Percentiles rank a stretch among this genome's conserved stretches.
Conservation (phyloP, 441 rosid species). For the Mallotus repandus region DNA sequence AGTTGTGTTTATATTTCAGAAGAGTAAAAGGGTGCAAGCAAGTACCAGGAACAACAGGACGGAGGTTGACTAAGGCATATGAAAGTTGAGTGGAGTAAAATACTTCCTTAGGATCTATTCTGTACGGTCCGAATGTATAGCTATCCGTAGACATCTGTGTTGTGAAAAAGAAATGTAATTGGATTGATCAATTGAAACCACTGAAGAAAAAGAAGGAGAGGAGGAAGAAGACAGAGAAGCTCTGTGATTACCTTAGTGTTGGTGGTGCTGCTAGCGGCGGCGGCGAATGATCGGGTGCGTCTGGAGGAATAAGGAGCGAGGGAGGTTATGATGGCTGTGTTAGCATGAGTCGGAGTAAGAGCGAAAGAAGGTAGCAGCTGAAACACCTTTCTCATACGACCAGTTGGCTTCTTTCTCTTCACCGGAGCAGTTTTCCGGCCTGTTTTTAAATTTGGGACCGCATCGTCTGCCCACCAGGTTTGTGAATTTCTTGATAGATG, state of each 20-base stretch:
- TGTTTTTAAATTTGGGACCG: too few species aligned
- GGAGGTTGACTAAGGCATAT: conserved; percentile 72
- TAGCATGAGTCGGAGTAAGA: background rate
- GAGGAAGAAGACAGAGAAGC: background rate
- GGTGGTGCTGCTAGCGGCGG: background rate
- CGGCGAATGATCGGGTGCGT: background rate
- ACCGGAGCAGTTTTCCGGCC: too few species aligned
- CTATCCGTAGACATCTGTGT: conserved; percentile 39
- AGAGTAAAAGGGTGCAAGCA: background rate
- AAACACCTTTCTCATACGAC: conserved; percentile 7
- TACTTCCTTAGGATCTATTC: conserved; percentile 55
- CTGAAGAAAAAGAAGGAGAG: background rate
- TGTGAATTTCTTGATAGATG: too few species aligned
- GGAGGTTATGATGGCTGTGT: background rate
- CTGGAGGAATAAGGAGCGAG: background rate
- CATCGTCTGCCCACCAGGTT: too few species aligned
- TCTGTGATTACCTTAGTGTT: background rate
- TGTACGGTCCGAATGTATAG: conserved; percentile 55
- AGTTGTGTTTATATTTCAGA: too few species aligned
- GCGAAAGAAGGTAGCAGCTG: background rate
- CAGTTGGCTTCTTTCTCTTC: too few species aligned
- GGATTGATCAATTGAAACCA: background rate
- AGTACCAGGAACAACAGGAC: conserved; percentile 59
- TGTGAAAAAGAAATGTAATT: background rate
- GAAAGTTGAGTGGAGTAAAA: conserved; percentile 55